These are phyloP conservation scores for Mentha longifolia DNA, from an alignment of 257 asterid species.

Conservation along the genomic window DNA sequence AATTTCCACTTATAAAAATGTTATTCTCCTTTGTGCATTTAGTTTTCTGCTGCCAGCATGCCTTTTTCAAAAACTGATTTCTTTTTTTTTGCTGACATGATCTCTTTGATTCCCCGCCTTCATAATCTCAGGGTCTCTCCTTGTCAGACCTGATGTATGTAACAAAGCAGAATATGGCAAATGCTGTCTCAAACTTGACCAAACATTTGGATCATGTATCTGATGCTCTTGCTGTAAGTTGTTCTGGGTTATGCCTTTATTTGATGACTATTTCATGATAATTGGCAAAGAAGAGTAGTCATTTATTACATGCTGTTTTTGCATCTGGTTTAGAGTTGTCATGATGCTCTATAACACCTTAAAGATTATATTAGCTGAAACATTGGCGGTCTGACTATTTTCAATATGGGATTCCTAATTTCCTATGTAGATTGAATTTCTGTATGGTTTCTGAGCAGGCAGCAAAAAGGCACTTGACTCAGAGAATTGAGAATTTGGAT, in stretches of 20 bases:
- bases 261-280: background rate
- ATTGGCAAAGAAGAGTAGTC: slow-evolving; percentile 7
- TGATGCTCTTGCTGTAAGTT: slow-evolving; percentile 82
- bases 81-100: slow-evolving; percentile 10
- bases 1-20: background rate
- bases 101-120: slow-evolving; percentile 19
- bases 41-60: slow-evolving; percentile 18
- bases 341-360: slow-evolving; percentile 18
- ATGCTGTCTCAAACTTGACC: slow-evolving; percentile 86
- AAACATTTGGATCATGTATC: slow-evolving; percentile 83
- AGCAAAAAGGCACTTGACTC: slow-evolving; percentile 88
- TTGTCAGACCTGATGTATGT: slow-evolving; percentile 95
- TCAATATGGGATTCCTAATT: background rate
- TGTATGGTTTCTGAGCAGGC: slow-evolving; percentile 50
- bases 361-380: background rate
- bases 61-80: slow-evolving; percentile 2
- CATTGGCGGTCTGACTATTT: slow-evolving; percentile 3
- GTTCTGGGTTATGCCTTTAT: too few relatives aligned
- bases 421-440: slow-evolving; percentile 19
- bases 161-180: slow-evolving; percentile 78
- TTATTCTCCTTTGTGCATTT: background rate
- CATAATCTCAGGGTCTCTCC: slow-evolving; percentile 66
- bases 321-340: background rate
- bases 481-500: slow-evolving; percentile 90
- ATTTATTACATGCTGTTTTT: background rate